Base-by-base conservation (phyloP, 192 early-diverging fungal genomes). In the Backusella psychrophila region DNA sequence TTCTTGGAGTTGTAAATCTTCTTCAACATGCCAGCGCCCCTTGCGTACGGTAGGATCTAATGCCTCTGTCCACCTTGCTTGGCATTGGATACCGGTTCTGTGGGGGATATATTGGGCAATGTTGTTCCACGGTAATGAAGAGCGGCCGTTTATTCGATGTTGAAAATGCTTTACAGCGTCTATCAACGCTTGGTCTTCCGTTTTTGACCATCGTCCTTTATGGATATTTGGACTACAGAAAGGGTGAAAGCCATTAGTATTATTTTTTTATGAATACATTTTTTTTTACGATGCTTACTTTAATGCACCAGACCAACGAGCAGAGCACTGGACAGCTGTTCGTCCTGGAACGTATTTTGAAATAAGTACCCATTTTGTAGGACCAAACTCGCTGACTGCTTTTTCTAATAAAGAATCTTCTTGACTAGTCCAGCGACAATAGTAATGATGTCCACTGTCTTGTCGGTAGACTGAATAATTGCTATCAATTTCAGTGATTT, bases 31-130 rank as follows among this genome's bases (percentile, higher is more conserved):
- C 87, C 87, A 89, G 19, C 80, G 77, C 0, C 84, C 87, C 36
- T 85, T 87, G 26, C 82, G 76, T 8, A 89, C 87, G n/a, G 59
- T 46, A 0, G 87, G 86, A 65, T 89, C 86, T 1, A 89, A 49
- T 0, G 87, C 87, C 70, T 89, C 87, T 3, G 86, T 85, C 84
- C 84, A 89, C 12, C 87, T 79, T n/a, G 87, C 87, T 59, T 89
- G 87, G 26, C 86, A 87, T 68, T 89, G 87, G 44, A 89, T 86
- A 7, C 87, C 87, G 1, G 86, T 86, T 63, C 87, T 63, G 39
- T 83, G 76, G 2, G 83, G 81, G n/a, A 86, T 83, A 23, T 75
- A 29, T 19, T 71, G 35, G 0, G 83, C 81, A 41, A 85, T 82
- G 39, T 67, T 53, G n/a, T 79, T 82, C 83, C 83, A 84, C 0